Evolutionary conservation across 2,329 filamentous ascomycete species (phyloP), one percentile per base, ranked within the genome.

Genomic region (Arthrobotrys pseudoclavata): DNA sequence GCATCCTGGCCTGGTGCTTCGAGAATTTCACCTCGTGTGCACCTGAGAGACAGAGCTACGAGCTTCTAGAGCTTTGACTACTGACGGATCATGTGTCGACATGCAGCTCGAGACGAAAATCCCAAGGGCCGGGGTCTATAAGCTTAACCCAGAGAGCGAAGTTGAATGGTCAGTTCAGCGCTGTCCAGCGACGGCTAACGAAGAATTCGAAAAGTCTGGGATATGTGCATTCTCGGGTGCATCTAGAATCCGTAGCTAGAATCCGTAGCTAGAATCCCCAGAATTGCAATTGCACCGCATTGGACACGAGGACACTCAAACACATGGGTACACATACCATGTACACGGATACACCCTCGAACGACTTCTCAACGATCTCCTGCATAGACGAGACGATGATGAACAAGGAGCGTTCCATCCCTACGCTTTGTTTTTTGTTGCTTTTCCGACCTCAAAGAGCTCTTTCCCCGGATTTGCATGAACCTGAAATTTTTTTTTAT

Each of bases 401-500:
- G 40, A 61, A 37, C 47, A 55, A 42, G 45, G 31, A 75, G 20
- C 53, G 61, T 72, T 72, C 62, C 61, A 66, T 72, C 69, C 26
- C 52, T 50, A 66, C 48, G 34, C 52, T 31, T 22, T 31, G 37
- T 15, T 40, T 3, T 20, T 45, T 22, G 20, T 47, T 20, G 9
- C 48, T 45, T 61, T 64, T 53, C 24, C 42, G 61, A 62, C 7
- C 31, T 20, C 26, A 42, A 57, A 70, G 72, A 76, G 72, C 72
- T 76, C 72, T 76, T 72, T 76, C 72, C 72, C 72, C 72, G 64
- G 72, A 76, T 76, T 76, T 45, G 61, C 60, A 42, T 48, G 69
- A 72, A 72, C 66, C 42, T 64, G 57, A 66, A 61, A 67, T 52
- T 61, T 69, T 76, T 76, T 76, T 66, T 15, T 10, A 15, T 64